Base-by-base conservation (phyloP, 371 early-diverging fungal genomes). In the Mucor mucedo region DNA sequence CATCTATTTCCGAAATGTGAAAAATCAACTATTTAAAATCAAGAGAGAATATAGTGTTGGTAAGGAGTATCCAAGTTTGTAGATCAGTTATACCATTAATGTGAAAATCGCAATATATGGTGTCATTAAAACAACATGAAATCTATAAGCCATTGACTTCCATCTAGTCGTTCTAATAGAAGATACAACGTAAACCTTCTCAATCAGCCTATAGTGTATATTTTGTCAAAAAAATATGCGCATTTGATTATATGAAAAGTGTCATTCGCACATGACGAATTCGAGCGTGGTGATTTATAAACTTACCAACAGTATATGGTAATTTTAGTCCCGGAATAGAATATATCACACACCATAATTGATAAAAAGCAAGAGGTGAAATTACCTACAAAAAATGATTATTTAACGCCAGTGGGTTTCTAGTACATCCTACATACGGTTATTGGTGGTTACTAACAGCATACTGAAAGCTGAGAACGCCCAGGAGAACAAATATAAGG, bases 101-200 rank as follows among this genome's bases (percentile, higher is more conserved):
- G 71, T 62, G 54, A 78, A 76, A 47, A 84, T 82, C 29, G 42
- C 79, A 32, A 73, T 39, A 40, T 84, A 84, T 7, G 87, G 87
- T 21, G 57, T 2, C 54, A 70, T 38, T 5, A 70, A 27, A 14
- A 30, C 27, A 5, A 62, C 16, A 39, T 80, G 71, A 49, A 86
- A 71, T 41, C 62, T 75, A 58, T 84, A 86, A 10, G 74, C 59
- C 32, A 29, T 44, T 39, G 73, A 73, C 39, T 65, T 58, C 73
- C 68, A 70, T 56, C 82, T 63, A 10, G 69, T 52, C 13, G 66
- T 60, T 8, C 76, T 56, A 1, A 66, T 71, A 9, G 73, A 65
- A 1, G 75, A 73, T 2, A 81, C 78, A 7, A 78, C 72, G 60
- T 73, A 81, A 0, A 73, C 55, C 48, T 70, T 70, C 11, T 73